Evolutionary conservation across 1,284 basidiomycete species (phyloP), one percentile per base, ranked within the genome.

Genomic region (Megacollybia platyphylla): DNA sequence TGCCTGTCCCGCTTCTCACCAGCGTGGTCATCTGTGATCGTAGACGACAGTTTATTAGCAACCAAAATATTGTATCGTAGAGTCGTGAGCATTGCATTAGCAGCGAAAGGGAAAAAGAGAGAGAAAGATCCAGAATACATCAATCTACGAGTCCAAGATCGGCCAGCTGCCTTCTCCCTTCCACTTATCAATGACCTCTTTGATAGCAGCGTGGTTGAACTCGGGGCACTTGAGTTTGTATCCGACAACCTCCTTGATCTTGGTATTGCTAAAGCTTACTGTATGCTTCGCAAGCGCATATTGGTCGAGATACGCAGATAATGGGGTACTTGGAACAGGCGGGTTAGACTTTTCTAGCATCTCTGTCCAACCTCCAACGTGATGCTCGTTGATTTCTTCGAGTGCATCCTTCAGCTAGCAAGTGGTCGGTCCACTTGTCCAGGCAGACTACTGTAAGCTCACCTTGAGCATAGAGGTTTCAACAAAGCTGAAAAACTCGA

Each of bases 371-470:
- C 76, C 79, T 47, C 76, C 70, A 36, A 91, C 82, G 55, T 93
- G 90, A 51, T 79, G 76, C 56, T 91, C 88, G 55, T 92, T 92
- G 54, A 90, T 87, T 41, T 91, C 87, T 54, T 91, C 87, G 2
- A 90, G 74, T 45, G 76, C 63, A 49, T 87, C 83, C 35, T 82
- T 71, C 41, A 70, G 49, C 66, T 64, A 51, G 13, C 29, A 28
- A 31, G 39, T 31, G 20, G 38, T 5, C 11, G 31, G 35, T 34
- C 30, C 43, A 20, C 27, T 20, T 35, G 3, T 29, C 9, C 9
- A 17, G 13, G 39, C n/a, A 5, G n/a, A 15, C 36, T 11, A 17
- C 37, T 31, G n/a, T 36, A 40, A 5, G 30, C 36, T 36, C 47
- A 79, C 85, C 69, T 80, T 84, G 36, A 80, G 73, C 40, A 81